Evolutionary conservation across 2,329 filamentous ascomycete species (phyloP).

Genomic region (Trichoderma atrobrunneum): DNA sequence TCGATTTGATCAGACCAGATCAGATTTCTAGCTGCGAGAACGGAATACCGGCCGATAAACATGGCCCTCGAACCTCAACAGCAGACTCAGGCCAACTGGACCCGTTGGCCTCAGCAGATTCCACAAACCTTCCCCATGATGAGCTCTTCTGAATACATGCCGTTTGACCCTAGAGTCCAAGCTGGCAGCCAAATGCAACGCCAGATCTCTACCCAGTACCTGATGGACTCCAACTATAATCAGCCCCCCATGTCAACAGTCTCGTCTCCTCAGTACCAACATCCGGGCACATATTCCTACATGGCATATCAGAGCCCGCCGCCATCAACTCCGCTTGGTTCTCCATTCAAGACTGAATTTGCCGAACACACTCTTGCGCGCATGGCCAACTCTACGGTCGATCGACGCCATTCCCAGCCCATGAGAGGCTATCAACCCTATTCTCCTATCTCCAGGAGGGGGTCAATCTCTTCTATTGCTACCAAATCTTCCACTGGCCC

Average conservation of each 20-base stretch:
- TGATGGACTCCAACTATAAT: constrained; percentile 44
- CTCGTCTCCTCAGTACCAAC: constrained; percentile 42
- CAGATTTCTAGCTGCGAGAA: not conserved
- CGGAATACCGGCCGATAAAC: constrained; percentile 15
- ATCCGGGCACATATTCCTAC: constrained; percentile 44
- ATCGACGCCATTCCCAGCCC: constrained; percentile 29
- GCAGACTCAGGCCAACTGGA: constrained; percentile 49
- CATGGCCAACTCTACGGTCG: constrained; percentile 24
- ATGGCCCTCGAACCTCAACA: constrained; percentile 51
- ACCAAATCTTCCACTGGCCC: constrained; percentile 22
- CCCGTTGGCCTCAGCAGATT: constrained; percentile 53
- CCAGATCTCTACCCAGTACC: constrained; percentile 47
- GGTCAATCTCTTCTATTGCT: constrained; percentile 28
- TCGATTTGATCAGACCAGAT: not conserved
- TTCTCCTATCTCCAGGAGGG: constrained; percentile 33
- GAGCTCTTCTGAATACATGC: constrained; percentile 45
- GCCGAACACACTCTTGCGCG: constrained; percentile 31
- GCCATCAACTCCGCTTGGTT: constrained; percentile 33
- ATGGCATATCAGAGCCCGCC: constrained; percentile 40
- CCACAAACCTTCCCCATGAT: constrained; percentile 48
- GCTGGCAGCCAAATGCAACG: constrained; percentile 41
- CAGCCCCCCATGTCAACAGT: constrained; percentile 43
- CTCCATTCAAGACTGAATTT: constrained; percentile 35
- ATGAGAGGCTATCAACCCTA: constrained; percentile 35
- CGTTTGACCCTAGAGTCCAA: constrained; percentile 47